Evolutionary conservation across 2,329 filamentous ascomycete genomes (phyloP).

Genomic region (Penicillium sp.): DNA sequence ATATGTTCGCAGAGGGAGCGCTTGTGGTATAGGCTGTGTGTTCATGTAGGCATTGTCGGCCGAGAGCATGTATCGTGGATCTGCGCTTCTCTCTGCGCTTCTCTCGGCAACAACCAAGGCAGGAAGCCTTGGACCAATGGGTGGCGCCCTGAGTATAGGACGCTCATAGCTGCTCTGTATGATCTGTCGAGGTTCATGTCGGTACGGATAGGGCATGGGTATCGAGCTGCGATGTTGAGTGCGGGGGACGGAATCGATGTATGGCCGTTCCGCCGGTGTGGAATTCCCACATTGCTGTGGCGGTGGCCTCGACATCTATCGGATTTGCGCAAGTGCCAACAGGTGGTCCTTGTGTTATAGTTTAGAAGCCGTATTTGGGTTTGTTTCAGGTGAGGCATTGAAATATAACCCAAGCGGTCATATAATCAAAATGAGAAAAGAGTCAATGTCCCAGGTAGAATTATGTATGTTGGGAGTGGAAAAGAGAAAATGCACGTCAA

Average conservation of each 20-base stretch:
- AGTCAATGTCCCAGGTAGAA: neutral
- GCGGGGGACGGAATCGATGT: slow-evolving; percentile 19
- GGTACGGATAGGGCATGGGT: slow-evolving; percentile 18
- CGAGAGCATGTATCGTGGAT: slow-evolving; percentile 25
- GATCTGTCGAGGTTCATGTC: slow-evolving; percentile 24
- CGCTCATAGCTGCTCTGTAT: slow-evolving; percentile 18
- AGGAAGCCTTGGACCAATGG: slow-evolving; percentile 14
- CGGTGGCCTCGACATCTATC: slow-evolving; percentile 35
- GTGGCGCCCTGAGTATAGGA: slow-evolving; percentile 10
- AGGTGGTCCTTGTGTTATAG: slow-evolving; percentile 12
- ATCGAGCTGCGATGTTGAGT: slow-evolving; percentile 11
- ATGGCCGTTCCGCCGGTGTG: slow-evolving; percentile 23
- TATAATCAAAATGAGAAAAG: neutral
- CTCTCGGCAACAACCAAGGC: slow-evolving; percentile 18
- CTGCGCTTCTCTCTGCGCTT: slow-evolving; percentile 17
- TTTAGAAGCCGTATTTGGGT: slow-evolving; percentile 13
- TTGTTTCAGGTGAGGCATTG: slow-evolving; percentile 2
- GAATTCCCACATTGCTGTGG: slow-evolving; percentile 29
- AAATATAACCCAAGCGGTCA: neutral
- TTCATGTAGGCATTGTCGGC: slow-evolving; percentile 20
- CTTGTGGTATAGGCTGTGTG: slow-evolving; percentile 20
- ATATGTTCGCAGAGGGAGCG: slow-evolving; percentile 16
- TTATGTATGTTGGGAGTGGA: slow-evolving; percentile 7
- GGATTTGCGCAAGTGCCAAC: slow-evolving; percentile 9
- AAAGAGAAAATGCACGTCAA: neutral